Base-by-base conservation (phyloP, 257 asterid genomes). In the Paraleonurus japonicus region DNA sequence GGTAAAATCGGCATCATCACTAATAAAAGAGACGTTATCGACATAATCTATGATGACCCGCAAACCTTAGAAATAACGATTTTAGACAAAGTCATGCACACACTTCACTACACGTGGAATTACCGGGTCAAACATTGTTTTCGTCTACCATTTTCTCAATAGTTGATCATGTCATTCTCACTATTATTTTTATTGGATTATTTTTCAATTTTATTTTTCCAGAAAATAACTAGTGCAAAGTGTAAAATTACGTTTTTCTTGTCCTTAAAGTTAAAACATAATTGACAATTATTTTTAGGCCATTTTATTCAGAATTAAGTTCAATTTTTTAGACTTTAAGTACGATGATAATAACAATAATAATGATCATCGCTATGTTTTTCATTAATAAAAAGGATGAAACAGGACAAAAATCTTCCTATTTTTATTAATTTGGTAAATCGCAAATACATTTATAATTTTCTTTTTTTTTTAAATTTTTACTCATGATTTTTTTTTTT, bases 91-190 rank as follows among this genome's bases (percentile, higher is more conserved):
- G 4, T 26, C n/a, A 19, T 47, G 6, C 23, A 19, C 30, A 62
- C 41, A 28, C 24, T 37, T 74, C 12, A 17, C 3, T 23, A 63
- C 41, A 47, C 41, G 17, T 72, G 71, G 71, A 62, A 51, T 37
- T 11, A 19, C 37, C 43, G 1, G 2, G 58, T 51, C 71, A 16
- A 63, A 19, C 27, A 6, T 17, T 17, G 26, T 51, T 51, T 51
- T 51, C 26, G 3, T 20, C 23, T 10, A 28, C 13, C n/a, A 20
- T 35, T 54, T 37, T 33, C 17, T 11, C 53, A 32, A 51, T 67
- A 19, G 8, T 54, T 69, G 19, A 7, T 7, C 0, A 55, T 23
- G 30, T 39, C 66, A 23, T 0, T 32, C 7, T 17, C 19, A 13
- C 4, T 23, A 3, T 2, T 50, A 9, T 17, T 26, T 23, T 24